Conservation (phyloP, 2,329 filamentous ascomycete genomes). For the Fusarium chaquense region DNA sequence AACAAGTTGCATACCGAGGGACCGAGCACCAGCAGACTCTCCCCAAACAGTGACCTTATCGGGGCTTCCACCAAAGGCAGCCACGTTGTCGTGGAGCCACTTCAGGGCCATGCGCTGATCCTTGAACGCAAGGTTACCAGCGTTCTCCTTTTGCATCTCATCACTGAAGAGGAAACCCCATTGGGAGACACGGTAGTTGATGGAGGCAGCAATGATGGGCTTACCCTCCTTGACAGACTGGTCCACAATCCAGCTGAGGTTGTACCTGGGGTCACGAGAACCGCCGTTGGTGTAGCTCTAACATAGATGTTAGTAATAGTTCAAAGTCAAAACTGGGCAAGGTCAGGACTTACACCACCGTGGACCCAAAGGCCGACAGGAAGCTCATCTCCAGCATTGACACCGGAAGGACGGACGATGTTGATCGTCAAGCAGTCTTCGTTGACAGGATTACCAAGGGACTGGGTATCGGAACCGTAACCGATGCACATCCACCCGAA, state of each 20-base stretch:
- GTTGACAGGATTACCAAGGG: slow-evolving; percentile 36
- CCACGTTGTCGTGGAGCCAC: slow-evolving; percentile 65
- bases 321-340: background rate
- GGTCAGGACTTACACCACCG: slow-evolving; percentile 50
- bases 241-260: slow-evolving; percentile 69
- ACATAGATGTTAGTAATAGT: slow-evolving; percentile 14
- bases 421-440: slow-evolving; percentile 48
- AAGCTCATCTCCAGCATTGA: slow-evolving; percentile 55
- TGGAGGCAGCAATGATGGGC: slow-evolving; percentile 62
- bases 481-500: slow-evolving; percentile 64
- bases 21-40: slow-evolving; percentile 65
- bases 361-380: slow-evolving; percentile 73
- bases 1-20: slow-evolving; percentile 62
- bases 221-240: slow-evolving; percentile 60
- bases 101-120: slow-evolving; percentile 63
- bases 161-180: slow-evolving; percentile 65
- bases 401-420: slow-evolving; percentile 42
- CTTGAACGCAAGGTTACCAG: slow-evolving; percentile 63
- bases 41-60: slow-evolving; percentile 64
- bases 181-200: slow-evolving; percentile 64
- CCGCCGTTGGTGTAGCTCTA: slow-evolving; percentile 46
- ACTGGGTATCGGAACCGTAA: slow-evolving; percentile 57
- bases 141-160: slow-evolving; percentile 57
- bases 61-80: slow-evolving; percentile 61
- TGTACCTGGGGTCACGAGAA: slow-evolving; percentile 61